phyloP scores from a whole-genome alignment of 2,329 filamentous ascomycete species.

The Aureobasidium zeae region DNA sequence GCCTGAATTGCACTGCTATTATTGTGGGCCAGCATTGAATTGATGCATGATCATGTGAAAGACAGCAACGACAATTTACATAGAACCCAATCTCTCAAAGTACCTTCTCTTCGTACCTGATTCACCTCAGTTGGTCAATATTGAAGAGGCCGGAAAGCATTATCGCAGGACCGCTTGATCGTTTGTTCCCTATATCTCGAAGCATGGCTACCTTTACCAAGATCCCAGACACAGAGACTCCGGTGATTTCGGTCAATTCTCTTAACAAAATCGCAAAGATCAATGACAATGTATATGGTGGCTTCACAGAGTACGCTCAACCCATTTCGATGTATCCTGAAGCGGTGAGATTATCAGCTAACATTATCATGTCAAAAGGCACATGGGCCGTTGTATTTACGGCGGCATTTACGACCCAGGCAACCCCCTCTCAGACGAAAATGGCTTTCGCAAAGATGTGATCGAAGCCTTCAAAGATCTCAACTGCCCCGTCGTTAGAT shows the following conservation, averaged over 20 bases:
- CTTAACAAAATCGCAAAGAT: conserved; percentile 60
- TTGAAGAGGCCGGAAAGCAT: neutral
- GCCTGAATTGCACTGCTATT: conserved; percentile 2
- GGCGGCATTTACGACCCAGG: conserved; percentile 74
- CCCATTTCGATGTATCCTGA: neutral
- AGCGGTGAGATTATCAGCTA: neutral
- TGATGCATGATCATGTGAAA: conserved; percentile 4
- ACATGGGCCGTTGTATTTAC: conserved; percentile 86
- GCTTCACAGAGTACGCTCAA: conserved; percentile 64
- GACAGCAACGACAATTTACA: conserved; percentile 5
- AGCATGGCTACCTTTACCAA: conserved; percentile 66
- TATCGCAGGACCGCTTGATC: neutral
- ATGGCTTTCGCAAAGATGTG: conserved; percentile 73
- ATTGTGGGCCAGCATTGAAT: conserved; percentile 4
- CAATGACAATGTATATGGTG: conserved; percentile 72
- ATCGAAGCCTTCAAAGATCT: conserved; percentile 64
- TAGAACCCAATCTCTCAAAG: conserved; percentile 5
- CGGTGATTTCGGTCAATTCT: conserved; percentile 58
- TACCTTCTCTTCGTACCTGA: conserved; percentile 7
- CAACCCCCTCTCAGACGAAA: conserved; percentile 60
- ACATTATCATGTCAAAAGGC: conserved; percentile 38
- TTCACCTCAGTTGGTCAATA: neutral
- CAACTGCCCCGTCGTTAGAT: conserved; percentile 66
- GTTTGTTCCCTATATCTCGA: neutral
- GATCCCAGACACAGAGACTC: conserved; percentile 50